Evolutionary conservation across 331 rosid species (phyloP), one percentile per base, ranked within the genome.

Genomic region (Saraca asoca): DNA sequence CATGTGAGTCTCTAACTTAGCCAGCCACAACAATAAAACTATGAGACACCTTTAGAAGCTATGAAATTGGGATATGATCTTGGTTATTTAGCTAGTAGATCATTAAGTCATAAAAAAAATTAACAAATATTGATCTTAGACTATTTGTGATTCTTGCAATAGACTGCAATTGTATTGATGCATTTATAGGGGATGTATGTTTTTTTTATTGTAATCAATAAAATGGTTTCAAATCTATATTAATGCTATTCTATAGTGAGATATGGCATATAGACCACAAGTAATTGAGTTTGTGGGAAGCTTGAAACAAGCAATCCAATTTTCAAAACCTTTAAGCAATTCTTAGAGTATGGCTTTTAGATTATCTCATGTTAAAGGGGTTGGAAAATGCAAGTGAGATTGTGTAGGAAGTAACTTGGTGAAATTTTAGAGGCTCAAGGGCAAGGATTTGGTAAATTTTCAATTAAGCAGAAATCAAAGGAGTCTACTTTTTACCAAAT

Each of bases 1-100:
- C 85, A 95, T 4, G 88, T 90, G 66, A 78, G 74, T 76, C 97
- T 94, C 91, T 97, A 88, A 74, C 95, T 94, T 66, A 80, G 91
- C 83, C 99, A 88, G 75, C 99, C 97, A 73, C 87, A 81, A 65
- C 85, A 73, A 44, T 81, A 84, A 56, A 69, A 69, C 62, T 38
- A 72, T 10, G 72, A 83, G 74, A 58, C 78, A 70, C 69, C 84
- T 58, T 71, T 79, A 18, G 78, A 75, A 69, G 79, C 85, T 35
- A 71, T 87, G 73, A 66, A 78, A 68, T 57, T 86, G 72, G 95
- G 97, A 97, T 90, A 90, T 46, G 75, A 54, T 68, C 49, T 37
- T 14, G 43, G 64, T 31, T 24, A 16, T 77, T 57, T 51, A 58
- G 46, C 69, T 64, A 59, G 59, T 73, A 69, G 50, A 50, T 20